Base-by-base conservation (phyloP, 768 basidiomycete genomes). In the Tremella fuciformis region DNA sequence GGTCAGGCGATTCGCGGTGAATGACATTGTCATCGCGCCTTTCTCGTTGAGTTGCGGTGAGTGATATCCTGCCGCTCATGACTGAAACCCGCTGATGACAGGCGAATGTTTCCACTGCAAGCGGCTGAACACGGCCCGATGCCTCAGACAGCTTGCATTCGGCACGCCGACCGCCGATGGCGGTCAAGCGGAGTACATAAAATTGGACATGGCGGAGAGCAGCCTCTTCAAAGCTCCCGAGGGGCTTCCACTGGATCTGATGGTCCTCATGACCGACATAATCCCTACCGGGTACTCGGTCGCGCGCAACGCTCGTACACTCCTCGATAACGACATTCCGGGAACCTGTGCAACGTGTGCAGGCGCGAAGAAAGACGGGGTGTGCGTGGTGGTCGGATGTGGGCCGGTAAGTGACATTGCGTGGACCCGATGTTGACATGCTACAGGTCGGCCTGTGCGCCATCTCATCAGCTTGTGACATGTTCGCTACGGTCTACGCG, bases 311-410 rank as follows among this genome's bases (percentile, higher is more conserved):
- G 77, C 71, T 7, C 59, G 65, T 44, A 54, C 64, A 34, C 25
- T 75, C 34, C 50, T 72, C 48, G 65, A 70, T 42, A 68, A 70
- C 38, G 61, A 61, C n/a, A 42, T 47, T 26, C 58, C 54, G 15
- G 58, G 50, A 24, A 47, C 13, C 13, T 26, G 13, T 11, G 16
- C 61, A n/a, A n/a, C n/a, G n/a, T n/a, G n/a, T n/a, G n/a, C n/a
- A n/a, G n/a, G n/a, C 56, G 42, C 62, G 16, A 50, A 11, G 39
- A 41, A 41, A 41, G 52, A 58, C n/a, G 67, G 63, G 3, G 71
- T 70, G 3, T 66, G 67, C 19, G 70, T 76, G n/a, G 76, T 78
- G 13, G 66, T 78, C 34, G 78, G 78, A 4, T 78, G 75, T 64
- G 77, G 77, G 46, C 78, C 78, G 8, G 77, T 78, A 25, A 63